These are phyloP conservation scores for Spathaspora jeffriesii DNA, from an alignment of 1,139 yeast species.

Conservation along the genomic window DNA sequence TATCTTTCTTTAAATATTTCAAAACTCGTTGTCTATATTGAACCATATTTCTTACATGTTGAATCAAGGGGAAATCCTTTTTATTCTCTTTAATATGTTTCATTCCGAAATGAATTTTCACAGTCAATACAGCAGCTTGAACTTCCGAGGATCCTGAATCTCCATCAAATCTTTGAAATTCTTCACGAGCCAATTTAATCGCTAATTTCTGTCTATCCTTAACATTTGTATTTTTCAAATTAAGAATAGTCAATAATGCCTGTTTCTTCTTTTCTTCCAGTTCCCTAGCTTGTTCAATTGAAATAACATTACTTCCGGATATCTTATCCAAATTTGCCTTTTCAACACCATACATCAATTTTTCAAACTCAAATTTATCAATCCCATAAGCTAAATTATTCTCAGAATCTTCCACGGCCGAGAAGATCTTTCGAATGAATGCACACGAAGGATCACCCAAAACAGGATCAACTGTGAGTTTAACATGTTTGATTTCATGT, in stretches of 20 bases:
- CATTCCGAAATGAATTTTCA: slow-evolving; percentile 76
- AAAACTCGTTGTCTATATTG: slow-evolving; percentile 86
- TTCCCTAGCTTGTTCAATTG: slow-evolving; percentile 40
- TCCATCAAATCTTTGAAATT: slow-evolving; percentile 81
- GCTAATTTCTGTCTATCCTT: slow-evolving; percentile 62
- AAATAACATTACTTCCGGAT: slow-evolving; percentile 20
- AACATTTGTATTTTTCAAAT: slow-evolving; percentile 69
- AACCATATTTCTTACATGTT: slow-evolving; percentile 75
- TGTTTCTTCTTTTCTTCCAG: slow-evolving; percentile 63
- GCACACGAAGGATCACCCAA: slow-evolving; percentile 69
- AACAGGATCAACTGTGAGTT: slow-evolving; percentile 66
- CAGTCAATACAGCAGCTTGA: slow-evolving; percentile 89
- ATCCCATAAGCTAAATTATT: slow-evolving; percentile 60
- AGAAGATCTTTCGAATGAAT: slow-evolving; percentile 67
- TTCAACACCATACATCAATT: slow-evolving; percentile 75
- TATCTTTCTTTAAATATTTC: slow-evolving; percentile 75
- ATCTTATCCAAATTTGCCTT: slow-evolving; percentile 36
- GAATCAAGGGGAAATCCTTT: slow-evolving; percentile 72
- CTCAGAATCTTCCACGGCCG: slow-evolving; percentile 61
- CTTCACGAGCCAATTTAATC: slow-evolving; percentile 65
- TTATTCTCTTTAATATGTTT: slow-evolving; percentile 71
- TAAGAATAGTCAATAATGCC: slow-evolving; percentile 70
- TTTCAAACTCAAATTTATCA: slow-evolving; percentile 67
- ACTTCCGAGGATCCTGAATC: slow-evolving; percentile 97
- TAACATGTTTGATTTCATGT: slow-evolving; percentile 30